Conservation (phyloP, 148 eudicot species). For the Limonium bicolor region DNA sequence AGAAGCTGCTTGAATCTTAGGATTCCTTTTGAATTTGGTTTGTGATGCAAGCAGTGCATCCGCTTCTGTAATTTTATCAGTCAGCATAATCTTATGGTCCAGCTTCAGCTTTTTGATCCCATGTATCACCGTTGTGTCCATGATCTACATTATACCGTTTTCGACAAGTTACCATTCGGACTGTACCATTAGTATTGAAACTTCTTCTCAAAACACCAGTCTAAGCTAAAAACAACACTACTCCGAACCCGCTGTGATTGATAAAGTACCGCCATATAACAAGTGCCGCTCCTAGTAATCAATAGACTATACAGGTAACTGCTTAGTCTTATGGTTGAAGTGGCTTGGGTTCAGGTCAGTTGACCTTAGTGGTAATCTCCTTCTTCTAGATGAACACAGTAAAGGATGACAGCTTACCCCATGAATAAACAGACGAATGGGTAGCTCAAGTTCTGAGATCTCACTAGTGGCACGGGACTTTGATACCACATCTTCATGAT, state of each 20-base stretch:
- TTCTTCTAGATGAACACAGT: background rate
- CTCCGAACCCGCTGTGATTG: background rate
- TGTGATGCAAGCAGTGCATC: constrained; percentile 73
- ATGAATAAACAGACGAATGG: constrained; percentile 48
- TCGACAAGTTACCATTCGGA: background rate
- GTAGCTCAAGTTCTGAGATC: constrained; percentile 19
- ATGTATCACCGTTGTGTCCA: constrained; percentile 63
- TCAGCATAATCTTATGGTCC: constrained; percentile 43
- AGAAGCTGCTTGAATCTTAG: constrained; percentile 75
- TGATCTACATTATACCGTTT: constrained; percentile 32
- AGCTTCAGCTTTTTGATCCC: constrained; percentile 62
- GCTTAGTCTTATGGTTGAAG: too few species aligned
- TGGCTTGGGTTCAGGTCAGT: background rate
- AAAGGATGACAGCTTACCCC: constrained; percentile 52
- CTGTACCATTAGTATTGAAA: background rate
- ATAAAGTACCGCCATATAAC: background rate
- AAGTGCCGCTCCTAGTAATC: too few species aligned
- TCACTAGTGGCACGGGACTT: constrained; percentile 15
- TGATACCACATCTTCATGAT: constrained; percentile 10
- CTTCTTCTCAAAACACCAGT: background rate
- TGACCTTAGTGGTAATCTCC: too few species aligned
- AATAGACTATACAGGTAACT: too few species aligned
- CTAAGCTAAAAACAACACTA: background rate
- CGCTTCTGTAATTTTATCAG: constrained; percentile 85
- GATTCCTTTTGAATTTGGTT: constrained; percentile 81